Base-by-base conservation (phyloP, 768 basidiomycete genomes). In the Lentinula edodes region DNA sequence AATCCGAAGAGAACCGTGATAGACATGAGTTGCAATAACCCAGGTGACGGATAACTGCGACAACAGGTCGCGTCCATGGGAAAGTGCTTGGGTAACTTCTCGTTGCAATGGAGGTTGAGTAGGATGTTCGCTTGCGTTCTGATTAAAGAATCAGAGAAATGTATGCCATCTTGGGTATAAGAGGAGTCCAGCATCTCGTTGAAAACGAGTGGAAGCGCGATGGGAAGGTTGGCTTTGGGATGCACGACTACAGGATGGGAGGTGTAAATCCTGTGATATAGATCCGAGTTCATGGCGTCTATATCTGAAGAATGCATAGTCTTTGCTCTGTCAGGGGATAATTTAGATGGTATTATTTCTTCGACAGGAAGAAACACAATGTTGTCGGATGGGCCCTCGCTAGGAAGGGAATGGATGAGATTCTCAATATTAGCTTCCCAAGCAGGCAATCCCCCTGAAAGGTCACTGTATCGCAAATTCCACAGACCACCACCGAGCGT, bases 241-340 rank as follows among this genome's bases (percentile, higher is more conserved):
- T 69, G 58, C 42, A 75, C 61, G 43, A 73, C 68, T 23, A 66
- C 67, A 61, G 76, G 74, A 51, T 55, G 55, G 58, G 61, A 60
- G 43, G 76, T 75, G 62, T 78, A 72, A 20, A 91, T 81, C 57
- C 90, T 84, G 68, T 91, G 89, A 62, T 78, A 79, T 55, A 95
- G 79, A 70, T 91, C 89, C 2, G 89, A 87, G 72, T 97, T 96
- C 93, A 97, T 95, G 43, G 89, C 90, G 66, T 93, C 89, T 60
- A 95, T 88, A 67, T 95, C 91, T 13, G 88, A 82, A 28, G 84
- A 78, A 60, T 83, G 83, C 78, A 97, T 90, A 9, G 86, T 88
- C 32, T 76, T 68, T 6, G 84, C 83, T 58, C 92, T 82, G 34
- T 86, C 84, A 2, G 75, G 71, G 0, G 85, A 81, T 32, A 97